phyloP scores from a whole-genome alignment of 2,329 filamentous ascomycete genomes.

The Colletotrichum coccodes region DNA sequence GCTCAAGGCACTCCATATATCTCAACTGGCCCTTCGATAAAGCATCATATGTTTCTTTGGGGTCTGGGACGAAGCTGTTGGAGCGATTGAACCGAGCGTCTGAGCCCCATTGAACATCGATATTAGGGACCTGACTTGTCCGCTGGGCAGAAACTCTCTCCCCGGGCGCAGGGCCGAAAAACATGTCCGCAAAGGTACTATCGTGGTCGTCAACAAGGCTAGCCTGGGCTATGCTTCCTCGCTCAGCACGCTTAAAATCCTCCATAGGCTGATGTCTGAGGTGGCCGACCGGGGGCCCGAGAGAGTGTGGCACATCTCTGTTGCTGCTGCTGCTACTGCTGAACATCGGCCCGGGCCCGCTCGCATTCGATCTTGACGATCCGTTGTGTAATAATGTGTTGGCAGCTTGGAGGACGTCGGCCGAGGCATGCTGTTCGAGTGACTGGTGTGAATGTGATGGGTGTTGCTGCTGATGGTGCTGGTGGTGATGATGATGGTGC shows the following conservation, averaged over 20 bases:
- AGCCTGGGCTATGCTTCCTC: slow-evolving; percentile 40
- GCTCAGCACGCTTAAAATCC: slow-evolving; percentile 53
- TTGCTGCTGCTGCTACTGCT: slow-evolving; percentile 13
- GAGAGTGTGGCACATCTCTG: slow-evolving; percentile 30
- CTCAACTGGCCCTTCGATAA: slow-evolving; percentile 65
- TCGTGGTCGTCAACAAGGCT: slow-evolving; percentile 42
- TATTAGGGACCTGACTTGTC: slow-evolving; percentile 44
- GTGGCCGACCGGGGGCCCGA: slow-evolving; percentile 51
- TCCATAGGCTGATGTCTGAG: slow-evolving; percentile 54
- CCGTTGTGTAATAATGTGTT: slow-evolving; percentile 58
- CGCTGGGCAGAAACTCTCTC: slow-evolving; percentile 32
- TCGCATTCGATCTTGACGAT: slow-evolving; percentile 38
- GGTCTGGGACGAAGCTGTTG: slow-evolving; percentile 68
- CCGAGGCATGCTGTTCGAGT: slow-evolving; percentile 48
- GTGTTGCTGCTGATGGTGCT: slow-evolving; percentile 33
- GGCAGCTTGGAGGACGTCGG: slow-evolving; percentile 69
- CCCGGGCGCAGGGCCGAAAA: slow-evolving; percentile 44
- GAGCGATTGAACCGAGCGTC: slow-evolving; percentile 70
- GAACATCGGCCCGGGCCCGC: slow-evolving; percentile 33
- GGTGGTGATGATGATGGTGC: slow-evolving; percentile 38
- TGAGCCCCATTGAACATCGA: slow-evolving; percentile 72
- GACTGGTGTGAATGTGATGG: slow-evolving; percentile 37
- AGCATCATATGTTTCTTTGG: slow-evolving; percentile 67
- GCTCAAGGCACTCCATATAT: slow-evolving; percentile 66
- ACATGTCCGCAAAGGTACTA: slow-evolving; percentile 53